These are phyloP conservation scores for Discostella stelligeroides DNA, from an alignment of 108 stramenopile genomes.

Conservation along the genomic window DNA sequence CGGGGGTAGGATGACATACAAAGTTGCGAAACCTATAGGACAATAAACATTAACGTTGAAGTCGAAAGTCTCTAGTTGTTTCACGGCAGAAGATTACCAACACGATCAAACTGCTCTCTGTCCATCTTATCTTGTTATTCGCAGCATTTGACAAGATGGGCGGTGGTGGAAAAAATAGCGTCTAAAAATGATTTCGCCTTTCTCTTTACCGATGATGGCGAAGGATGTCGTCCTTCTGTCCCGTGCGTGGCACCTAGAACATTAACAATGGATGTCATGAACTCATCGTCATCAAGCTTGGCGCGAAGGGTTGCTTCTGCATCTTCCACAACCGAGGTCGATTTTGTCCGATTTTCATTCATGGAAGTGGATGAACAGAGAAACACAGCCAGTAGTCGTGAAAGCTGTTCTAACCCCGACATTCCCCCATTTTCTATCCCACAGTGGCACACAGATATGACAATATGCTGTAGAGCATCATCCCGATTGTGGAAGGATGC, in stretches of 20 bases:
- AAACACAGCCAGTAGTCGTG: conserved; percentile 34
- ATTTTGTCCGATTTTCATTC: conserved; percentile 1
- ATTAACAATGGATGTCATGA: conserved; percentile 3
- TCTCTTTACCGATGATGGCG: background rate
- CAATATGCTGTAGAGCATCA: conserved; percentile 24
- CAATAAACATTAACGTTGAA: too few relatives aligned
- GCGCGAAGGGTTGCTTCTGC: conserved; percentile 3
- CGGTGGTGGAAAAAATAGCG: conserved; percentile 10
- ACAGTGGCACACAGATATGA: conserved; percentile 14
- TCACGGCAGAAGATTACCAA: too few relatives aligned
- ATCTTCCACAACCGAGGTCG: conserved; percentile 2
- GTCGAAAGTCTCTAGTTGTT: too few relatives aligned
- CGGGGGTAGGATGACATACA: too few relatives aligned
- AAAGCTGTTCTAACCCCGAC: conserved; percentile 22
- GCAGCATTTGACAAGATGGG: conserved; percentile 23
- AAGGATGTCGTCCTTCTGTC: background rate
- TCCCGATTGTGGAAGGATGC: conserved; percentile 14
- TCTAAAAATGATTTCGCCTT: conserved; percentile 24
- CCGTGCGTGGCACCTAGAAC: background rate
- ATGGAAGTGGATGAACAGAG: conserved; percentile 5
- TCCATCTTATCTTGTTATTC: too few relatives aligned
- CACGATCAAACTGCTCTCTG: too few relatives aligned
- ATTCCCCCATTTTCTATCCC: conserved; percentile 4
- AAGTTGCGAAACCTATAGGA: too few relatives aligned
- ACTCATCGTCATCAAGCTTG: conserved; percentile 12